phyloP scores from a whole-genome alignment of 768 basidiomycete species.

The Mrakia frigida region DNA sequence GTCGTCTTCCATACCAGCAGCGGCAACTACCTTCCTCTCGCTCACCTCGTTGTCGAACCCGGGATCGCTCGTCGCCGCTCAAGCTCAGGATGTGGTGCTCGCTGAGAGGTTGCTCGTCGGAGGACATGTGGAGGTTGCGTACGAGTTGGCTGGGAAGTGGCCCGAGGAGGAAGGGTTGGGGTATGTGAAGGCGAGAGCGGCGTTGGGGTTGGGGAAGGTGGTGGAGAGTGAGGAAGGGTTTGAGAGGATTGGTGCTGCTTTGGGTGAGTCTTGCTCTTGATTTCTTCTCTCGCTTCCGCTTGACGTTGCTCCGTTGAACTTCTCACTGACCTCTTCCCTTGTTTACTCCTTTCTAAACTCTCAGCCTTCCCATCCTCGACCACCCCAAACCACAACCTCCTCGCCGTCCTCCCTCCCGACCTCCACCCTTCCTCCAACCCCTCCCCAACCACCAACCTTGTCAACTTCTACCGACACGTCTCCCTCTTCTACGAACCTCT shows the following conservation, averaged over 20 bases:
- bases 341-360: slow-evolving; percentile 40
- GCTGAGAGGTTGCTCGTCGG: neutral
- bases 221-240: slow-evolving; percentile 32
- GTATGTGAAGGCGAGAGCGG: slow-evolving; percentile 33
- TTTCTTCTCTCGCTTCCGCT: neutral
- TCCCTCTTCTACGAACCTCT: slow-evolving; percentile 66
- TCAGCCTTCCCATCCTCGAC: slow-evolving; percentile 53
- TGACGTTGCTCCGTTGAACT: neutral
- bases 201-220: slow-evolving; percentile 29
- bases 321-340: neutral
- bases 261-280: slow-evolving; percentile 22
- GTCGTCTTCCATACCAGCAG: slow-evolving; percentile 13
- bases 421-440: neutral
- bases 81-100: slow-evolving; percentile 16
- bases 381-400: slow-evolving; percentile 51
- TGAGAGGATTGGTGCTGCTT: slow-evolving; percentile 30
- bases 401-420: slow-evolving; percentile 15
- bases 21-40: slow-evolving; percentile 1
- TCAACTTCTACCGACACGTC: slow-evolving; percentile 71
- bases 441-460: slow-evolving; percentile 45
- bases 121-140: slow-evolving; percentile 25
- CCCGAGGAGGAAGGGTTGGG: slow-evolving; percentile 24
- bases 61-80: neutral
- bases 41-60: neutral
- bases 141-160: slow-evolving; percentile 30